Percentiles rank a stretch among this genome's conserved stretches.
Conservation (phyloP, 139 green algal genomes). For the Mesotaenium endlicherianum region DNA sequence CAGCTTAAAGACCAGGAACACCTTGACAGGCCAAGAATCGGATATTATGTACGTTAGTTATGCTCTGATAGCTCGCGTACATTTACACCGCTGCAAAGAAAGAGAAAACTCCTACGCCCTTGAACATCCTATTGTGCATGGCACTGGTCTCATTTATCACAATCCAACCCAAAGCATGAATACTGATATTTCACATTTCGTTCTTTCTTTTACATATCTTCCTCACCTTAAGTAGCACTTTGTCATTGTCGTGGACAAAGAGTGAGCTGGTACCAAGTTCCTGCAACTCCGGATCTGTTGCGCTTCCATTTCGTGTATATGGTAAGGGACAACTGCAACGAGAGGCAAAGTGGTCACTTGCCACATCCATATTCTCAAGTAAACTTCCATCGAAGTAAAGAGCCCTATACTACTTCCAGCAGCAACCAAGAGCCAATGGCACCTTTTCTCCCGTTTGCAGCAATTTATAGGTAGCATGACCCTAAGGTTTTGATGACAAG, state of each 20-base stretch:
- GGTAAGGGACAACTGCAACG: slow-evolving; percentile 23
- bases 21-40: no score
- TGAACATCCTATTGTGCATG: no score
- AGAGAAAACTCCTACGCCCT: no score
- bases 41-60: no score
- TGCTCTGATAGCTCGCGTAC: no score
- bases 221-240: slow-evolving; percentile 40
- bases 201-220: no score
- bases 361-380: neutral
- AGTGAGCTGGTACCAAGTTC: slow-evolving; percentile 30
- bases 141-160: no score
- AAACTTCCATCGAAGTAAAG: neutral
- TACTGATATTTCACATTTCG: neutral
- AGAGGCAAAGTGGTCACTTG: neutral
- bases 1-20: no score
- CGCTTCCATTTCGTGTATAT: neutral
- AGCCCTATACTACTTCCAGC: neutral
- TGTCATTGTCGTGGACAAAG: slow-evolving; percentile 44
- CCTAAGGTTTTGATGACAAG: neutral
- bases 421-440: neutral
- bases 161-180: no score
- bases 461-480: neutral
- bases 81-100: no score
- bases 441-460: neutral
- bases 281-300: neutral